A percentile compares a stretch with the other conserved stretches of the same genome.
Evolutionary conservation across 2,329 filamentous ascomycete genomes (phyloP).

Genomic region (Botryosphaeria dothidea): DNA sequence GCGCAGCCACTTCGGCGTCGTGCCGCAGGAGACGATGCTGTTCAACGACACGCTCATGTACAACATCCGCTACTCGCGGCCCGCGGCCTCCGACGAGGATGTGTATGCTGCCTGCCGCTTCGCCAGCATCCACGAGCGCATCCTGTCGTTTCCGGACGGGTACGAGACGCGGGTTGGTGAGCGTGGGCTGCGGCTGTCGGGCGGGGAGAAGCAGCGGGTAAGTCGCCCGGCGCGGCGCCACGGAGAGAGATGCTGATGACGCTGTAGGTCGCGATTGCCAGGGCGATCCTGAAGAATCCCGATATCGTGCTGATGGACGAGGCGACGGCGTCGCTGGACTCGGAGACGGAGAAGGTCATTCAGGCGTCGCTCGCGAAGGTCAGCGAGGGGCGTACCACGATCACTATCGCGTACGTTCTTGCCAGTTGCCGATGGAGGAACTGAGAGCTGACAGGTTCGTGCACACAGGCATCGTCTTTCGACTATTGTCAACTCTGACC

Average conservation of each 20-base stretch:
- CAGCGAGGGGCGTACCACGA: constrained; percentile 36
- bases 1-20: constrained; percentile 56
- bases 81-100: constrained; percentile 55
- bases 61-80: constrained; percentile 60
- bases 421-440: not conserved
- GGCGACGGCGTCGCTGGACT: constrained; percentile 63
- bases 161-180: constrained; percentile 20
- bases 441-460: not conserved
- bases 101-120: constrained; percentile 56
- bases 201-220: constrained; percentile 62
- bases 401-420: constrained; percentile 33
- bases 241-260: not conserved
- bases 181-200: constrained; percentile 46
- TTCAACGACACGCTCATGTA: constrained; percentile 62
- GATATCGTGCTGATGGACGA: constrained; percentile 62
- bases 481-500: constrained; percentile 20
- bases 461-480: constrained; percentile 22
- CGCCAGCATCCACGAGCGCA: constrained; percentile 60
- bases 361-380: constrained; percentile 43
- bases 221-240: not conserved
- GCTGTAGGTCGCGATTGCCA: constrained; percentile 54
- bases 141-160: constrained; percentile 49
- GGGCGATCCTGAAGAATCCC: constrained; percentile 57
- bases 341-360: constrained; percentile 58
- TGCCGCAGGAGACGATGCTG: constrained; percentile 59